Evolutionary conservation across 352 stramenopile genomes (phyloP).

Genomic region (Globisporangium sylvaticum): DNA sequence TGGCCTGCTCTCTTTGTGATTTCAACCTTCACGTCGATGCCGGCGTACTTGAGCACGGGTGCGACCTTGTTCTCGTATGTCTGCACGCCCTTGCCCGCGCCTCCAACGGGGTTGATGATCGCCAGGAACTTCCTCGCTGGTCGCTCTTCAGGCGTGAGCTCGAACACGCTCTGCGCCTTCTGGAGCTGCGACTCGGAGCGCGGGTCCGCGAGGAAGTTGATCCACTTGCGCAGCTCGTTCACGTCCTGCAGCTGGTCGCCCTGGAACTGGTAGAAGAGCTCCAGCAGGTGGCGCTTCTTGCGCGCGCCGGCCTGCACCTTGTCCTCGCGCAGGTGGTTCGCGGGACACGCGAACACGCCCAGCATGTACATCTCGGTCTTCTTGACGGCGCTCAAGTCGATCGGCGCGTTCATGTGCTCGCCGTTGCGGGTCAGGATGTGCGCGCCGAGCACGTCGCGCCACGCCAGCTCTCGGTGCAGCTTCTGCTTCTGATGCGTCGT

Average conservation of each 20-base stretch:
- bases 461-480: slow-evolving; percentile 25
- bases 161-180: slow-evolving; percentile 24
- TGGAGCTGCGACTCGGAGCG: slow-evolving; percentile 24
- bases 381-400: slow-evolving; percentile 13
- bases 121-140: slow-evolving; percentile 45
- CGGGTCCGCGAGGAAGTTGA: slow-evolving; percentile 57
- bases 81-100: slow-evolving; percentile 41
- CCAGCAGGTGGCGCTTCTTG: slow-evolving; percentile 35
- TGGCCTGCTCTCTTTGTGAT: slow-evolving; percentile 50
- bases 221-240: slow-evolving; percentile 24
- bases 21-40: slow-evolving; percentile 41
- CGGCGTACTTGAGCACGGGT: slow-evolving; percentile 46
- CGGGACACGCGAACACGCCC: slow-evolving; percentile 41
- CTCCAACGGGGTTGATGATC: slow-evolving; percentile 73
- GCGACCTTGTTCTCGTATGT: slow-evolving; percentile 54
- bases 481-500: neutral
- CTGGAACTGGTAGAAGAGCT: slow-evolving; percentile 49
- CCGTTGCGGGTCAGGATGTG: slow-evolving; percentile 47
- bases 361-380: slow-evolving; percentile 31
- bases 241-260: slow-evolving; percentile 34
- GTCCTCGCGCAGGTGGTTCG: slow-evolving; percentile 20
- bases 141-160: slow-evolving; percentile 21
- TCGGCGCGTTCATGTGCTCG: slow-evolving; percentile 25
- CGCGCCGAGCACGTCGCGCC: slow-evolving; percentile 48
- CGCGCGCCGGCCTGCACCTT: slow-evolving; percentile 14